Evolutionary conservation across 257 asterid species (phyloP).

Genomic region (Coffea eugenioides): DNA sequence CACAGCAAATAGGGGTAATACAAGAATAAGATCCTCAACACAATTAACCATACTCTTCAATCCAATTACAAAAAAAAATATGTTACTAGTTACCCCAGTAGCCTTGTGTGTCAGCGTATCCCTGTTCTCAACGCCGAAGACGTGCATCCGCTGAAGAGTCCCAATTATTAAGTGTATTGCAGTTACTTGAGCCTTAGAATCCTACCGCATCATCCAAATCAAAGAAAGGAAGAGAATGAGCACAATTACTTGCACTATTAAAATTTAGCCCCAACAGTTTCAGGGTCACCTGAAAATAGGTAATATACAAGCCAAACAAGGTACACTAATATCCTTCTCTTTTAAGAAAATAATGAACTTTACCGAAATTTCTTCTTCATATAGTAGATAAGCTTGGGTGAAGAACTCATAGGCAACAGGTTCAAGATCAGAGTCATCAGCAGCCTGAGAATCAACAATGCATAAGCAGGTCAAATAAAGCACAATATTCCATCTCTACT

Average conservation of each 20-base stretch:
- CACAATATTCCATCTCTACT: conserved; percentile 9
- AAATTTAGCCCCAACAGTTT: background rate
- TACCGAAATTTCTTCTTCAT: conserved; percentile 98
- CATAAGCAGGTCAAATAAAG: conserved; percentile 26
- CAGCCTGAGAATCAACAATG: conserved; percentile 66
- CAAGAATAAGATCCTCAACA: conserved; percentile 15
- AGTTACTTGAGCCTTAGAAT: conserved; percentile 93
- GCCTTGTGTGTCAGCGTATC: conserved; percentile 98
- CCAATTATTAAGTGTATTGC: conserved; percentile 87
- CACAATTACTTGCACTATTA: background rate
- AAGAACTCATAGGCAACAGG: conserved; percentile 98
- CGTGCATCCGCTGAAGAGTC: conserved; percentile 95
- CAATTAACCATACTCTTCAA: background rate
- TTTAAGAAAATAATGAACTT: background rate
- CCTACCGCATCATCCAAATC: conserved; percentile 47
- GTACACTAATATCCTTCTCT: background rate
- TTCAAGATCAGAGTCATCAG: conserved; percentile 91
- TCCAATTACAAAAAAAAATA: conserved; percentile 10
- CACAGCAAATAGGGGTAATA: conserved; percentile 19
- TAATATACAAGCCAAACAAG: conserved; percentile 5
- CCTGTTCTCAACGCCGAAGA: conserved; percentile 93
- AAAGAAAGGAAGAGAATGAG: conserved; percentile 15
- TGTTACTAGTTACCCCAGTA: conserved; percentile 68
- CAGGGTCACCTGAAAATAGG: background rate
- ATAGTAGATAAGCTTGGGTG: conserved; percentile 94